Base-by-base conservation (phyloP, 129 eudicot species). In the Artemisia annua region DNA sequence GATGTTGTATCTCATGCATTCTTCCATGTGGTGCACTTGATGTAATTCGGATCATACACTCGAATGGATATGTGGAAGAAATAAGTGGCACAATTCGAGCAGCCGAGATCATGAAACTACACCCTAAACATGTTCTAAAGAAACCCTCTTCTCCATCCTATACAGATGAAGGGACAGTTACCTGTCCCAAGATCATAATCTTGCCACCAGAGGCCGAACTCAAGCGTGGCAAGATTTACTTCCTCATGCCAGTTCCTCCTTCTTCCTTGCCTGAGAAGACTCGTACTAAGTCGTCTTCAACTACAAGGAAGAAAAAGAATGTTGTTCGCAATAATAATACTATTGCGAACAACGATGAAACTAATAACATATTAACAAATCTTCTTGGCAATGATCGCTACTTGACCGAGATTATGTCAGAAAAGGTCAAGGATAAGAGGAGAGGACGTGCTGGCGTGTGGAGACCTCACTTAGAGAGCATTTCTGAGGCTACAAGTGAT, bases 1-100 rank as follows among this genome's bases (percentile, higher is more conserved):
- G 92, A 76, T 92, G 98, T 74, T 92, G 94, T 86, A 87, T 92
- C 67, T 92, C 98, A 49, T 92, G 98, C 90, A 92, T 92, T 77
- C 87, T 92, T 67, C 98, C 98, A 3, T 92, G 98, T 57, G 98
- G 98, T 0, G 87, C 87, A 11, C 91, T 92, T 19, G 98, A 92
- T 71, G 98, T 92, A 52, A 87, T 92, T 80, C 83, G 98, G 4
- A 89, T 92, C 71, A 89, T 92, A 19, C 98, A 92, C 68, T 53
- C 95, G 10, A 87, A 92, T 57, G 98, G 98, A 16, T 85, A 77
- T 6, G 96, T 92, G 12, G 96, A 92, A 48, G 98, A 92, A 62
- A 71, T 92, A 73, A 78, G 90, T 55, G 92, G 95, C 67, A 59
- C 83, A 4, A 76, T 89, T 12, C 77, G 74, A 20, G 98, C 98